These are phyloP conservation scores for Prunus salicina DNA, from an alignment of 306 rosid genomes.

Conservation along the genomic window DNA sequence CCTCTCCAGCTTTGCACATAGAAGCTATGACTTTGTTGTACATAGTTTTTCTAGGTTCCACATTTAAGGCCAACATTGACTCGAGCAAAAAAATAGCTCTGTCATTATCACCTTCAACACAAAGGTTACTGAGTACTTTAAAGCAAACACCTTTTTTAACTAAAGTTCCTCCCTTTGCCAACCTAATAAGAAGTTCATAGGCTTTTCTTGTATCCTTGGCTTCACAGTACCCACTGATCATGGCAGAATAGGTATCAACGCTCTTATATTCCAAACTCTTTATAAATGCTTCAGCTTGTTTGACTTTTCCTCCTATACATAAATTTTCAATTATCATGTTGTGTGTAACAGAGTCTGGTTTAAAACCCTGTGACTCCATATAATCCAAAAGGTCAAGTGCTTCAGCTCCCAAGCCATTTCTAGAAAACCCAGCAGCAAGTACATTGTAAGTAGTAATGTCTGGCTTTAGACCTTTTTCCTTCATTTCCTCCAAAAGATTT, in stretches of 20 bases:
- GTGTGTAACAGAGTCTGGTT: slow-evolving; percentile 50
- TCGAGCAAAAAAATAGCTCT: slow-evolving; percentile 40
- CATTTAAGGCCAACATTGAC: slow-evolving; percentile 41
- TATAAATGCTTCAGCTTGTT: slow-evolving; percentile 58
- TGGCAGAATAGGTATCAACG: slow-evolving; percentile 55
- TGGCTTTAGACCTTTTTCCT: slow-evolving; percentile 55
- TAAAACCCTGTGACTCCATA: slow-evolving; percentile 56
- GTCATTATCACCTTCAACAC: slow-evolving; percentile 34
- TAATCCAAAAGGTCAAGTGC: slow-evolving; percentile 40
- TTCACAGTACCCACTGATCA: slow-evolving; percentile 72
- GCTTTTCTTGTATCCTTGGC: slow-evolving; percentile 43
- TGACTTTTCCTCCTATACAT: slow-evolving; percentile 56
- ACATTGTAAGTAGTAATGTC: slow-evolving; percentile 67
- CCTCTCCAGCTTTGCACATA: slow-evolving; percentile 50
- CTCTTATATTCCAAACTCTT: slow-evolving; percentile 45
- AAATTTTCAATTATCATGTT: slow-evolving; percentile 64
- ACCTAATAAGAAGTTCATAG: slow-evolving; percentile 39
- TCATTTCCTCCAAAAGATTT: slow-evolving; percentile 49
- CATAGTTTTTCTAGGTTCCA: slow-evolving; percentile 47
- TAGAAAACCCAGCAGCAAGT: slow-evolving; percentile 60
- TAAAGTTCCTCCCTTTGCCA: slow-evolving; percentile 44
- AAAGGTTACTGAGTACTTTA: slow-evolving; percentile 55
- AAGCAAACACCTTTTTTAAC: slow-evolving; percentile 35
- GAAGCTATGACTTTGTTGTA: slow-evolving; percentile 57
- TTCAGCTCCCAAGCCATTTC: slow-evolving; percentile 43